Base-by-base conservation (phyloP, 768 basidiomycete genomes). In the Mycena alexandri region DNA sequence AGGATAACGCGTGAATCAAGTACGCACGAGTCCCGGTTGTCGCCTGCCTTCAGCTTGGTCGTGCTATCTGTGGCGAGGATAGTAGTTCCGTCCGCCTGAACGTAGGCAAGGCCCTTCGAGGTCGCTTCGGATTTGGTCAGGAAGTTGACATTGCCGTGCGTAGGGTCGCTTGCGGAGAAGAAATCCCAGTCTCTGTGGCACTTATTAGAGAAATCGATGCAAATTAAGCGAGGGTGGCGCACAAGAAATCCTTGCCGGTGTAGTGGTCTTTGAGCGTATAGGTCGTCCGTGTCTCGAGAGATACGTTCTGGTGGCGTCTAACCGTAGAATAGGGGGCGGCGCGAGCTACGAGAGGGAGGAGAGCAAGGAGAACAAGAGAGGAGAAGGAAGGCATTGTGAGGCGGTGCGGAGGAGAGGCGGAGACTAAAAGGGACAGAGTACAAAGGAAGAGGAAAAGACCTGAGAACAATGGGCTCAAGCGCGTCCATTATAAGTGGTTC, bases 131-230 rank as follows among this genome's bases (percentile, higher is more conserved):
- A 73, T 72, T 79, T 75, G 36, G 72, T 78, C 66, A 87, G 80
- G 75, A 88, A 94, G 63, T 87, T 83, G 54, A 94, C 93, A 25
- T 78, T 78, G 19, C 93, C 93, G 69, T 87, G 78, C 0, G 93
- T 94, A 4, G 93, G 93, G 77, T 94, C 93, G 13, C 77, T 16
- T 4, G 70, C 78, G 14, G 82, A 82, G 79, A 87, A 93, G 79
- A 91, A 94, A 36, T 89, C 79, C 89, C 90, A 93, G 48, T 86
- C 71, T 53, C 91, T 93, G 51, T 22, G 72, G 58, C 36, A 56
- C 41, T n/a, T 33, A 47, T 42, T 22, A 51, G 25, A 29, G 47
- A 29, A 42, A 60, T 51, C 41, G 33, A 59, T 10, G 50, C 33
- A 21, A 16, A 22, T 3, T 29, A 53, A 51, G 47, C 16, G 16